Evolutionary conservation across 352 stramenopile genomes (phyloP).

Genomic region (Globisporangium paroecandrum): DNA sequence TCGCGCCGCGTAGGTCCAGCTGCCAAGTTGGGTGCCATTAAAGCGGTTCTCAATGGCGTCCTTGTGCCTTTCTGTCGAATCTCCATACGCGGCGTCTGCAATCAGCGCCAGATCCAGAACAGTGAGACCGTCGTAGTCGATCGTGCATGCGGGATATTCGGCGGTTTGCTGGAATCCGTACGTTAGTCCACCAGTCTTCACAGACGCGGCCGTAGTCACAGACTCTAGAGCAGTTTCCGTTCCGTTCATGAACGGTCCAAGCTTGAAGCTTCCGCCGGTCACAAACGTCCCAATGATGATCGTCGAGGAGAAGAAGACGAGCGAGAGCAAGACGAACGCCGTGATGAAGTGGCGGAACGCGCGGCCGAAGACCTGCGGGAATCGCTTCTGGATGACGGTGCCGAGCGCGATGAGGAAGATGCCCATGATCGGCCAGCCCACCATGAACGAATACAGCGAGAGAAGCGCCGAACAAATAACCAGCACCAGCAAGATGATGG

Average conservation of each 20-base stretch:
- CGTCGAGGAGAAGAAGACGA: slow-evolving; percentile 81
- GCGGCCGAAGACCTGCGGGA: slow-evolving; percentile 72
- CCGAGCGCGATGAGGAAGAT: slow-evolving; percentile 61
- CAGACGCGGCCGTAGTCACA: slow-evolving; percentile 25
- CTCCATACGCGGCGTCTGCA: slow-evolving; percentile 71
- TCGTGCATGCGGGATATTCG: slow-evolving; percentile 69
- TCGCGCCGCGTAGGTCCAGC: slow-evolving; percentile 70
- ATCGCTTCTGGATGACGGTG: slow-evolving; percentile 63
- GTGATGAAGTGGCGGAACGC: slow-evolving; percentile 76
- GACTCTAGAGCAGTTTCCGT: slow-evolving; percentile 26
- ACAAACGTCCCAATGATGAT: slow-evolving; percentile 76
- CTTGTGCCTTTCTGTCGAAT: slow-evolving; percentile 60
- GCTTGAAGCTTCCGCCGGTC: slow-evolving; percentile 47
- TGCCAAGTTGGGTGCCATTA: slow-evolving; percentile 61
- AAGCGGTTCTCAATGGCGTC: slow-evolving; percentile 64
- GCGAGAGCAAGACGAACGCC: slow-evolving; percentile 66
- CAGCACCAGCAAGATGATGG: slow-evolving; percentile 47
- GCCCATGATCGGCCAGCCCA: slow-evolving; percentile 77
- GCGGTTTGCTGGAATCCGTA: slow-evolving; percentile 48
- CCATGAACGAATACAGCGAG: slow-evolving; percentile 56
- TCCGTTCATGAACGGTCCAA: slow-evolving; percentile 44
- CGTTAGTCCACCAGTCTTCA: slow-evolving; percentile 40
- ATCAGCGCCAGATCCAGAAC: slow-evolving; percentile 80
- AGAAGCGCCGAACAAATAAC: slow-evolving; percentile 55
- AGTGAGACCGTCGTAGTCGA: slow-evolving; percentile 52